These are phyloP conservation scores for Wickerhamomyces kurtzmanii DNA, from an alignment of 805 yeast genomes.

Conservation along the genomic window DNA sequence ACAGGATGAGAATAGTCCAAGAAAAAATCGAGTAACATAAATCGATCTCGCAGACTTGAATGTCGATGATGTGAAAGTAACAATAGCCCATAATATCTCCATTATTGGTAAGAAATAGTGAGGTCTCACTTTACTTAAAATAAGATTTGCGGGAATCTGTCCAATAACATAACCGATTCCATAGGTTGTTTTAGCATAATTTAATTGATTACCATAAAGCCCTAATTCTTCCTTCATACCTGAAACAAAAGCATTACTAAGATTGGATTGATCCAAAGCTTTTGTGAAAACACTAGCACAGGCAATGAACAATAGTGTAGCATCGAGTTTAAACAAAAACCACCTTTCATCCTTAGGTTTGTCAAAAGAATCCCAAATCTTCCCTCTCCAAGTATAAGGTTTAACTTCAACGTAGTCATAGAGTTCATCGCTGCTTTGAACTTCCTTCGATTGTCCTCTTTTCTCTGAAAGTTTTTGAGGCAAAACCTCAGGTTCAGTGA, in stretches of 20 bases:
- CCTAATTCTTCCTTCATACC: conserved; percentile 40
- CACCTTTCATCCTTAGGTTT: conserved; percentile 4
- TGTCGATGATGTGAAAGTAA: conserved; percentile 37
- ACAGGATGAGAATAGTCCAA: conserved; percentile 48
- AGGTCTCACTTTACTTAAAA: conserved; percentile 34
- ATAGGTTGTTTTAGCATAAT: conserved; percentile 40
- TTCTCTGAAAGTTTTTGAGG: too few species aligned
- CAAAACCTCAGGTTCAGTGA: too few species aligned
- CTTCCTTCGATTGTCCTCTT: too few species aligned
- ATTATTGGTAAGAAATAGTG: conserved; percentile 28
- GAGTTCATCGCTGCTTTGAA: too few species aligned
- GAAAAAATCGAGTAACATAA: conserved; percentile 40
- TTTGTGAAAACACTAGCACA: conserved; percentile 16
- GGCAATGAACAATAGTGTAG: conserved; percentile 3
- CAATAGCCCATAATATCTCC: conserved; percentile 46
- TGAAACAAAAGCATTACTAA: conserved; percentile 43
- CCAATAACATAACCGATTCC: conserved; percentile 40
- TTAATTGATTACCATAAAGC: conserved; percentile 44
- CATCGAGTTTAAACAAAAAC: conserved; percentile 6
- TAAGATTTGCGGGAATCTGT: conserved; percentile 42
- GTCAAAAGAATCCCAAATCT: conserved; percentile 6
- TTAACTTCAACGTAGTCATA: too few species aligned
- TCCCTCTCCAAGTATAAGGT: too few species aligned
- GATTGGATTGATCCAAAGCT: conserved; percentile 41
- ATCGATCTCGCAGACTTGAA: conserved; percentile 29